Conservation (phyloP, 106 monocot species). For the Posidonia australis region DNA sequence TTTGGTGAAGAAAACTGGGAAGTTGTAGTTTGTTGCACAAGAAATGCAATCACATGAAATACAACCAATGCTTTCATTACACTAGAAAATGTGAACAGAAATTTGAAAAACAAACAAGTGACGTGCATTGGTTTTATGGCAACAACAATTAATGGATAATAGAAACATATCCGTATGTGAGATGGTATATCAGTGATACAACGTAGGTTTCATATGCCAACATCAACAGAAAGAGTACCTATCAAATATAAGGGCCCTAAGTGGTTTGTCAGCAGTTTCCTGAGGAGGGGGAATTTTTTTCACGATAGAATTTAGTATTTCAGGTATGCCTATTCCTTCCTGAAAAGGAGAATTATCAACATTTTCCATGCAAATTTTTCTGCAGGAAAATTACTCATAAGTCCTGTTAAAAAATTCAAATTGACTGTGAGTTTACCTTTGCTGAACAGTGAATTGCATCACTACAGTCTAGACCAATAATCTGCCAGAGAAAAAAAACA, state of each 20-base stretch:
- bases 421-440: constrained; percentile 39
- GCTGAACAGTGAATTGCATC: constrained; percentile 89
- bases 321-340: constrained; percentile 89
- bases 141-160: no score
- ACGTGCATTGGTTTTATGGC: no score
- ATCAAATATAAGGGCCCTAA: constrained; percentile 98
- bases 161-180: no score
- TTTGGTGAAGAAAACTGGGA: no score
- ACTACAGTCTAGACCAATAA: constrained; percentile 88
- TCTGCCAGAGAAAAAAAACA: constrained; percentile 28
- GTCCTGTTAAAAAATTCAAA: not conserved
- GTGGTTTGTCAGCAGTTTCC: constrained; percentile 55
- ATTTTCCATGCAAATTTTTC: constrained; percentile 3
- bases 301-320: constrained; percentile 74
- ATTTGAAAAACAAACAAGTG: no score
- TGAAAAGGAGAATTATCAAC: constrained; percentile 11
- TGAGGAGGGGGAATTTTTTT: constrained; percentile 70
- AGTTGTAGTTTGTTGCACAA: no score
- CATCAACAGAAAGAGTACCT: constrained; percentile 33
- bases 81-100: no score
- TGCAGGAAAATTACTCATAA: not conserved
- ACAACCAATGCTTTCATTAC: no score
- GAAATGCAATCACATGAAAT: no score
- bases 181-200: not conserved
- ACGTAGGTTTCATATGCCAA: not conserved